Conservation (phyloP, 2,329 filamentous ascomycete species). For the Aspergillus ustus region DNA sequence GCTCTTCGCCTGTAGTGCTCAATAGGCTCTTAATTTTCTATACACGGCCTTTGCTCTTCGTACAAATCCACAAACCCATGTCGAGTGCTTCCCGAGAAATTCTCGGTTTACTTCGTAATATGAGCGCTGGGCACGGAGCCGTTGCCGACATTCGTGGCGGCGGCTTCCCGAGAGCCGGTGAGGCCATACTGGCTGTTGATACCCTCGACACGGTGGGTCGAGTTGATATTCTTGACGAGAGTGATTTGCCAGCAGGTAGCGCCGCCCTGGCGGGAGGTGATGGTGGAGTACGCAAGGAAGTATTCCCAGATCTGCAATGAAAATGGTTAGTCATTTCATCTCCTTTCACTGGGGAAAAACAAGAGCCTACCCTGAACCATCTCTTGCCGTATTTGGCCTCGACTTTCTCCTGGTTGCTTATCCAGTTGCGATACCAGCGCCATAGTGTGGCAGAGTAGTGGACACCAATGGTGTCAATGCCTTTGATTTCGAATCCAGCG, state of each 20-base stretch:
- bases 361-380: slow-evolving; percentile 83
- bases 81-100: background rate
- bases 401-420: slow-evolving; percentile 90
- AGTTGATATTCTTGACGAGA: slow-evolving; percentile 88
- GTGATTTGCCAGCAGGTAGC: slow-evolving; percentile 88
- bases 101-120: slow-evolving; percentile 27
- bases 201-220: slow-evolving; percentile 79
- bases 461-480: slow-evolving; percentile 88
- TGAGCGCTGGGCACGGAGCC: slow-evolving; percentile 43
- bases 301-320: slow-evolving; percentile 78
- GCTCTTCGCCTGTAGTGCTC: background rate
- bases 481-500: slow-evolving; percentile 89
- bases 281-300: slow-evolving; percentile 85
- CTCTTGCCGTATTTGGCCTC: slow-evolving; percentile 91
- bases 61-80: background rate
- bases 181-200: slow-evolving; percentile 72
- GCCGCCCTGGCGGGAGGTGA: slow-evolving; percentile 79
- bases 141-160: slow-evolving; percentile 38
- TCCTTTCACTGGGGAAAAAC: background rate
- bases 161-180: slow-evolving; percentile 64
- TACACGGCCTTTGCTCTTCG: background rate
- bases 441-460: slow-evolving; percentile 97
- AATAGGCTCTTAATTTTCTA: background rate
- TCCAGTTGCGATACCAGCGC: slow-evolving; percentile 99
- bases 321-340: slow-evolving; percentile 1